Percentiles rank a stretch among this genome's conserved stretches.
Evolutionary conservation across 164 flowering plant species (phyloP).

Genomic region (Kingdonia uniflora): DNA sequence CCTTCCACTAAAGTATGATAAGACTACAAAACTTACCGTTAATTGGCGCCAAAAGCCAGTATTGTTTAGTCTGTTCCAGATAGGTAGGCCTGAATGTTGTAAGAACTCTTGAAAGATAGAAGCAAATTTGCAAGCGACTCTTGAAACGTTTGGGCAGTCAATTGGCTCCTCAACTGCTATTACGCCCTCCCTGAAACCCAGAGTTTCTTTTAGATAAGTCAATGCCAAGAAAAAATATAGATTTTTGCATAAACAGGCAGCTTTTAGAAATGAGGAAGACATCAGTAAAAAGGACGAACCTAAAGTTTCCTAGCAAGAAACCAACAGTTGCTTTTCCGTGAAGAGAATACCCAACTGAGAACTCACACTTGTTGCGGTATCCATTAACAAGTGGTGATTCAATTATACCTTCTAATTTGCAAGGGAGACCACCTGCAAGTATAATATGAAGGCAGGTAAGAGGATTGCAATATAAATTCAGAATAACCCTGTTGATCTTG

Average conservation of each 20-base stretch:
- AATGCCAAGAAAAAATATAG: slow-evolving; percentile 2
- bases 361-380: slow-evolving; percentile 94
- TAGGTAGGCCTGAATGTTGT: slow-evolving; percentile 50
- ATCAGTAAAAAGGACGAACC: slow-evolving; percentile 29
- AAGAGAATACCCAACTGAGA: slow-evolving; percentile 75
- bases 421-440: slow-evolving; percentile 85
- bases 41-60: slow-evolving; percentile 95
- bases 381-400: slow-evolving; percentile 82
- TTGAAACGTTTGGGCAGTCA: slow-evolving; percentile 82
- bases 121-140: slow-evolving; percentile 63
- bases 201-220: neutral
- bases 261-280: slow-evolving; percentile 6
- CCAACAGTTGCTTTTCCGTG: slow-evolving; percentile 79
- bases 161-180: slow-evolving; percentile 81
- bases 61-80: slow-evolving; percentile 85
- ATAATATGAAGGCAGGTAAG: neutral
- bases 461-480: too few relatives aligned
- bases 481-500: too few relatives aligned
- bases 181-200: slow-evolving; percentile 75
- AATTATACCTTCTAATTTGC: slow-evolving; percentile 74
- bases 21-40: slow-evolving; percentile 36
- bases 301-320: slow-evolving; percentile 89
- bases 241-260: neutral
- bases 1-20: neutral
- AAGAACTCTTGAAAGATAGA: slow-evolving; percentile 71